Evolutionary conservation across 163 green algal genomes (phyloP).

Genomic region (Scenedesmus sp.): DNA sequence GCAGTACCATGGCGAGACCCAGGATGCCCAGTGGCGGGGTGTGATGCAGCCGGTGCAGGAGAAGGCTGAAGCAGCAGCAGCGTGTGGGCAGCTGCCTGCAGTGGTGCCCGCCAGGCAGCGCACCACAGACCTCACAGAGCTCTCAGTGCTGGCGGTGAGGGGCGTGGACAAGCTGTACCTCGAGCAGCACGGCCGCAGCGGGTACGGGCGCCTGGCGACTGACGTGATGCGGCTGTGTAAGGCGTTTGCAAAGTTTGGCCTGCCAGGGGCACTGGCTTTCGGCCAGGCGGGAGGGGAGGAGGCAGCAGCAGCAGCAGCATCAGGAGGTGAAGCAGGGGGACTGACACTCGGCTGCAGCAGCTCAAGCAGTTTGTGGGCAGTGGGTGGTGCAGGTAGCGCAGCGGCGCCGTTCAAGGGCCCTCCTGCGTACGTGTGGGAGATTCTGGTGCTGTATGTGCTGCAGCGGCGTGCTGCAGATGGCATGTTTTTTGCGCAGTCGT

Average conservation of each 20-base stretch:
- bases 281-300: neutral
- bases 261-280: neutral
- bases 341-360: neutral
- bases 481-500: neutral
- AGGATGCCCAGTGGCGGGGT: neutral
- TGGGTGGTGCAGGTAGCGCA: neutral
- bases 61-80: neutral
- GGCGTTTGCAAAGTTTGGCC: conserved; percentile 15
- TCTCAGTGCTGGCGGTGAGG: neutral
- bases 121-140: neutral
- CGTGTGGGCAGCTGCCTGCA: neutral
- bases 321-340: neutral
- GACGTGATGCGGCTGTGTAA: conserved; percentile 20
- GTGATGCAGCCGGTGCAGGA: neutral
- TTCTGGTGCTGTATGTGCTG: conserved; percentile 37
- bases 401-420: neutral
- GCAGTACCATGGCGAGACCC: neutral
- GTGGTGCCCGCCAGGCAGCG: neutral
- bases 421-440: conserved; percentile 35
- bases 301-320: neutral
- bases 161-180: neutral
- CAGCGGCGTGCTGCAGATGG: neutral
- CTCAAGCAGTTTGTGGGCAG: neutral
- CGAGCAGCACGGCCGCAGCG: neutral
- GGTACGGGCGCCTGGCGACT: neutral